These are phyloP conservation scores for Entomortierella beljakovae DNA, from an alignment of 192 early-diverging fungal genomes.

Conservation along the genomic window DNA sequence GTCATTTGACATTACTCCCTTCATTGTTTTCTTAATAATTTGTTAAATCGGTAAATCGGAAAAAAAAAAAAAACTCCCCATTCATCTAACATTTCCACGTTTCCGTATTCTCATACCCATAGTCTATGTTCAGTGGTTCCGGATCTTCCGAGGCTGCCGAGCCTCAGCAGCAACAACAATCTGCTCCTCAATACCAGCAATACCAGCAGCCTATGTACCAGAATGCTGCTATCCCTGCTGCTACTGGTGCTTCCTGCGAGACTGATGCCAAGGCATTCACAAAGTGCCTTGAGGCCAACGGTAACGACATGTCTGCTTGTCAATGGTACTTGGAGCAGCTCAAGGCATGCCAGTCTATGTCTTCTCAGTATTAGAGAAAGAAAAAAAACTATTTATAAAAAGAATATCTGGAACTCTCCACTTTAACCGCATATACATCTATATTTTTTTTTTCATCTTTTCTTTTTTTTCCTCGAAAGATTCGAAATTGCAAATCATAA, in stretches of 20 bases:
- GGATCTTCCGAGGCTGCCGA: constrained; percentile 54
- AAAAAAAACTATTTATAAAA: not conserved
- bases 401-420: too few relatives aligned
- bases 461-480: too few relatives aligned
- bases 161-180: constrained; percentile 51
- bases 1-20: constrained; percentile 40
- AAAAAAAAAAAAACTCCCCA: not conserved
- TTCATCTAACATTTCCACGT: not conserved
- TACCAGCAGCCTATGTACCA: constrained; percentile 57
- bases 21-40: constrained; percentile 49
- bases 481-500: too few relatives aligned
- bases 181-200: constrained; percentile 32
- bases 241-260: constrained; percentile 63
- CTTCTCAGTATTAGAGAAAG: constrained; percentile 59
- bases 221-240: constrained; percentile 41
- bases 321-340: constrained; percentile 93
- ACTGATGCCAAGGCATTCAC: constrained; percentile 87
- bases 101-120: constrained; percentile 20
- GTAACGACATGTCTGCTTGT: constrained; percentile 84
- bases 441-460: too few relatives aligned
- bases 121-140: constrained; percentile 64
- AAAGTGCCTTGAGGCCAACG: constrained; percentile 86
- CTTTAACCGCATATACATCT: too few relatives aligned
- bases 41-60: too few relatives aligned
- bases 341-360: constrained; percentile 71